These are phyloP conservation scores for Astrothelium subdiscretum DNA, from an alignment of 495 filamentous ascomycete genomes.

Conservation along the genomic window DNA sequence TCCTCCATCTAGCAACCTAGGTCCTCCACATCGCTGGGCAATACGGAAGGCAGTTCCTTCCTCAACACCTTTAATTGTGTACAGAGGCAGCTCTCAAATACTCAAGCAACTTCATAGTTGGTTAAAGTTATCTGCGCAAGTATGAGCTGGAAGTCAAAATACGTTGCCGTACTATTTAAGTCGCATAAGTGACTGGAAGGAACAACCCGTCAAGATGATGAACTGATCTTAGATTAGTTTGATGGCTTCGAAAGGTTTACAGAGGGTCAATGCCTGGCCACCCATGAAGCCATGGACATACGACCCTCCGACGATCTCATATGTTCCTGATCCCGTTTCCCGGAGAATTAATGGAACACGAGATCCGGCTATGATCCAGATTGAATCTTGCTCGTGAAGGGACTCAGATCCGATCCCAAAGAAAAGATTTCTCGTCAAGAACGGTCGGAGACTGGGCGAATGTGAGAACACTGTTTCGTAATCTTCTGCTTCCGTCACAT, in stretches of 20 bases:
- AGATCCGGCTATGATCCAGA: neutral
- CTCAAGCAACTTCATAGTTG: too few species aligned
- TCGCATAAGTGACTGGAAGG: neutral
- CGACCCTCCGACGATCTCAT: neutral
- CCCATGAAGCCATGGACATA: neutral
- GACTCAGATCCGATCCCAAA: neutral
- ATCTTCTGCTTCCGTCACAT: neutral
- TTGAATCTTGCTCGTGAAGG: neutral
- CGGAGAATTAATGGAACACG: neutral
- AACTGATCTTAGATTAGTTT: neutral
- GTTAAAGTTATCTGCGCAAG: neutral
- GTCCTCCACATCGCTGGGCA: too few species aligned
- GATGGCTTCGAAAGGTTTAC: neutral
- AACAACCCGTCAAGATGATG: neutral
- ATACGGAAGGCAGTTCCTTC: too few species aligned
- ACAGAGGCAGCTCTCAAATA: too few species aligned
- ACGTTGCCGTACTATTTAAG: neutral
- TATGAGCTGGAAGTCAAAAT: neutral
- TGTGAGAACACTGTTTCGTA: neutral
- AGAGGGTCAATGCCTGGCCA: neutral
- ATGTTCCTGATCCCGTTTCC: neutral
- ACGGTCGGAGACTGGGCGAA: neutral
- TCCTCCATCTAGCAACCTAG: too few species aligned
- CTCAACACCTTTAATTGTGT: too few species aligned
- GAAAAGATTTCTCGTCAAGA: neutral